phyloP scores from a whole-genome alignment of 148 eudicot species.

The Linanthus parryae region DNA sequence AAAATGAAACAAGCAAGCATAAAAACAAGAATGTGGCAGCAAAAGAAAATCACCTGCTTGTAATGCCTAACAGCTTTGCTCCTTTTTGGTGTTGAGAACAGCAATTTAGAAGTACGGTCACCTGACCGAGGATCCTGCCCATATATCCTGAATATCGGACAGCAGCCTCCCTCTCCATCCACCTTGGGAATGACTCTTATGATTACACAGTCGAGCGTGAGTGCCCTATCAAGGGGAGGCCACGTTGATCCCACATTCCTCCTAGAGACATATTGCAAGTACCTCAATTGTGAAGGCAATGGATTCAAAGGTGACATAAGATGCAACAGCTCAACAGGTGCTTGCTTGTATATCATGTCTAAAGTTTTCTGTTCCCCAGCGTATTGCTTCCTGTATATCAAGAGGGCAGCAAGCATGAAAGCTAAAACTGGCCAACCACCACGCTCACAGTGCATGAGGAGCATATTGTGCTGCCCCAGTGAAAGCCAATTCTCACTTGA shows the following conservation, averaged over 20 bases:
- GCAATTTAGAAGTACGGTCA: constrained; percentile 44
- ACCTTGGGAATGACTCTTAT: constrained; percentile 67
- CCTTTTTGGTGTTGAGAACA: constrained; percentile 55
- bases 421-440: constrained; percentile 80
- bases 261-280: constrained; percentile 78
- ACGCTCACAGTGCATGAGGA: constrained; percentile 76
- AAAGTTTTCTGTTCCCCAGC: constrained; percentile 68
- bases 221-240: constrained; percentile 65
- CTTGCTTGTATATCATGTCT: constrained; percentile 78
- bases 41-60: constrained; percentile 50
- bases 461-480: constrained; percentile 65
- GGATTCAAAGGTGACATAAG: constrained; percentile 68
- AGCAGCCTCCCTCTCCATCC: constrained; percentile 73
- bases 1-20: background rate
- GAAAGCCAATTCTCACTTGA: constrained; percentile 77
- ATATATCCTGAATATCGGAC: constrained; percentile 71
- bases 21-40: background rate
- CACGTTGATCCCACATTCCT: constrained; percentile 63
- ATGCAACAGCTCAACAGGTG: constrained; percentile 69
- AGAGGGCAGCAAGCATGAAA: constrained; percentile 79
- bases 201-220: constrained; percentile 69
- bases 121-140: constrained; percentile 62
- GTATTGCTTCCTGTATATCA: constrained; percentile 61
- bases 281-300: constrained; percentile 79
- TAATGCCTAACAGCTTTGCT: constrained; percentile 48